Base-by-base conservation (phyloP, 2,329 filamentous ascomycete genomes). In the Rhytidhysteron rufulum region DNA sequence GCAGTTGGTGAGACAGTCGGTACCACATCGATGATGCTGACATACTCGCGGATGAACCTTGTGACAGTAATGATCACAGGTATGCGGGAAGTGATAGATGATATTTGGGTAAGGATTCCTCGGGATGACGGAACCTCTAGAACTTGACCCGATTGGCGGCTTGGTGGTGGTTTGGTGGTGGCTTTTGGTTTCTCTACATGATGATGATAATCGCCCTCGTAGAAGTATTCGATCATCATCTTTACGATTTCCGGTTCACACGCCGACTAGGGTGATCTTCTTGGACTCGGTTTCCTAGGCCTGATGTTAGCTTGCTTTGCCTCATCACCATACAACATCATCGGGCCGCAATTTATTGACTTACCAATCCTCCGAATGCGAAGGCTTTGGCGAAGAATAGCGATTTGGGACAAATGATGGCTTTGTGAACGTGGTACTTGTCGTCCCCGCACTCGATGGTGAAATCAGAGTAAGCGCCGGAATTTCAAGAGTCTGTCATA, bases 191-290 rank as follows among this genome's bases (percentile, higher is more conserved):
- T 13, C 8, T 27, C 24, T 27, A 13, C 24, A 7, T 7, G 13
- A 13, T 27, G 24, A 27, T 27, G 24, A 15, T 55, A 57, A 27
- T 54, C 49, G n/a, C 37, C 43, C 7, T 45, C 11, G 30, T 57
- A 57, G 20, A 53, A 31, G 30, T 46, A 55, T 3, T 45, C n/a
- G 8, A 55, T 37, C 21, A 55, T 35, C 15, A 49, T 47, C 19
- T 47, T 40, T 20, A 51, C 44, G 37, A 51, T 54, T 6, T 49
- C 43, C 4, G 52, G 52, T 5, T 55, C 48, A 16, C 53, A n/a
- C n/a, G n/a, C n/a, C n/a, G n/a, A n/a, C n/a, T n/a, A n/a, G n/a
- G n/a, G n/a, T n/a, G n/a, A n/a, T n/a, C n/a, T n/a, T n/a, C n/a
- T n/a, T n/a, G n/a, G n/a, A n/a, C n/a, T n/a, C n/a, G n/a, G n/a